Evolutionary conservation across 495 filamentous ascomycete genomes (phyloP).

Genomic region (Podospora australis): DNA sequence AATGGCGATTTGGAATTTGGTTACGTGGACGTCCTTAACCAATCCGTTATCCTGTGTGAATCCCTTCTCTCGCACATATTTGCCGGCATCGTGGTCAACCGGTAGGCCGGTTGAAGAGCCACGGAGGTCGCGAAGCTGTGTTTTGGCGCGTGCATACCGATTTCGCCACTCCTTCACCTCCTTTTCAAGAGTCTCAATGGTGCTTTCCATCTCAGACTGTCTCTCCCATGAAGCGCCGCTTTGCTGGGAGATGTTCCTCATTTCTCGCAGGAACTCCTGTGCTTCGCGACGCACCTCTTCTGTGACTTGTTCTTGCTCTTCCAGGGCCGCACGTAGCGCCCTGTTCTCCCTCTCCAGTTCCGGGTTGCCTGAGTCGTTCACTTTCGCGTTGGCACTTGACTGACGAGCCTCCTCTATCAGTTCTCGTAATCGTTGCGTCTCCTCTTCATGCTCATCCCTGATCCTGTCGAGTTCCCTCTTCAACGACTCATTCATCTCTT

Average conservation of each 20-base stretch:
- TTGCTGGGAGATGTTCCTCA: conserved; percentile 76
- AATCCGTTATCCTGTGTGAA: conserved; percentile 67
- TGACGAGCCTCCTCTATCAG: conserved; percentile 52
- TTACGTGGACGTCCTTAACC: conserved; percentile 86
- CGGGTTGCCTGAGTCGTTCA: conserved; percentile 38
- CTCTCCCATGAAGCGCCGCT: conserved; percentile 71
- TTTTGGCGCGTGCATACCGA: conserved; percentile 79
- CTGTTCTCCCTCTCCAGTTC: conserved; percentile 67
- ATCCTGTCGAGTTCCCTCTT: conserved; percentile 70
- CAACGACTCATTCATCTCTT: conserved; percentile 68
- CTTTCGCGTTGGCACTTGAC: conserved; percentile 14
- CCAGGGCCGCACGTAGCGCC: conserved; percentile 61
- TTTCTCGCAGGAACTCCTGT: conserved; percentile 76
- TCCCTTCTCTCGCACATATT: conserved; percentile 60
- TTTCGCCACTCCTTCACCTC: conserved; percentile 84
- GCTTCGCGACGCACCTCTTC: conserved; percentile 85
- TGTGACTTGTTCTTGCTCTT: conserved; percentile 74
- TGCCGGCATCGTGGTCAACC: conserved; percentile 57
- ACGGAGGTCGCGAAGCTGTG: conserved; percentile 74
- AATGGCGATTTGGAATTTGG: conserved; percentile 89
- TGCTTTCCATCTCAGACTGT: conserved; percentile 67
- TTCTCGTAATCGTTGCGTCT: conserved; percentile 56
- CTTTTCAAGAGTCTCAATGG: conserved; percentile 66
- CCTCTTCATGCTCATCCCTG: conserved; percentile 56
- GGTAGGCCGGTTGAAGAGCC: conserved; percentile 69